Percentiles rank a stretch among this genome's conserved stretches.
These are phyloP conservation scores for Cicer cuneatum DNA, from an alignment of 306 rosid genomes.

Conservation along the genomic window DNA sequence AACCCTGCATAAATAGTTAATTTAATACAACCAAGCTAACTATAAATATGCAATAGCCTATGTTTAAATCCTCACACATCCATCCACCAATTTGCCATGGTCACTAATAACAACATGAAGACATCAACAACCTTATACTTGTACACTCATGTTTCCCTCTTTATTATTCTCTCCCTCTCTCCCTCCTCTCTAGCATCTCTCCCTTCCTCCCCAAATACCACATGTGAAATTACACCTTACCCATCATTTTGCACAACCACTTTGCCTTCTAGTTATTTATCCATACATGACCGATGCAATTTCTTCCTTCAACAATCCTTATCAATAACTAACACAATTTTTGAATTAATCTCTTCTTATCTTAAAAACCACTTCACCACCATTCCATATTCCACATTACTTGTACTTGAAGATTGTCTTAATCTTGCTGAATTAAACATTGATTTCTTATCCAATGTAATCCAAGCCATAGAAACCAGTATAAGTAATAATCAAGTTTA, in stretches of 20 bases:
- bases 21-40: conserved; percentile 11
- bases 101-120: conserved; percentile 36
- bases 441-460: conserved; percentile 45
- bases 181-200: conserved; percentile 35
- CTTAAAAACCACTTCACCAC: conserved; percentile 16
- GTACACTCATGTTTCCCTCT: conserved; percentile 36
- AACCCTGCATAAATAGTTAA: conserved; percentile 12
- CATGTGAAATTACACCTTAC: conserved; percentile 47
- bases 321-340: conserved; percentile 41
- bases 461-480: conserved; percentile 22
- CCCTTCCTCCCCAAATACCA: conserved; percentile 21
- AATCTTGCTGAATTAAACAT: conserved; percentile 29
- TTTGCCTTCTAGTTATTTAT: conserved; percentile 19
- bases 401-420: conserved; percentile 47
- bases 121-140: conserved; percentile 25
- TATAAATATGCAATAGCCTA: conserved; percentile 41
- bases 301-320: conserved; percentile 50
- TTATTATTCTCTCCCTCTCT: conserved; percentile 11
- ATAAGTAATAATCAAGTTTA: background rate
- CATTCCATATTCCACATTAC: conserved; percentile 38
- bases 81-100: conserved; percentile 32
- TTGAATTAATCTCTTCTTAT: conserved; percentile 24
- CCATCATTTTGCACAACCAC: conserved; percentile 52
- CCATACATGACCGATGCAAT: conserved; percentile 34
- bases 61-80: conserved; percentile 18